Percentiles rank a stretch among this genome's conserved stretches.
These are phyloP conservation scores for Lolium rigidum DNA, from an alignment of 176 grass and related monocot species.

Conservation along the genomic window DNA sequence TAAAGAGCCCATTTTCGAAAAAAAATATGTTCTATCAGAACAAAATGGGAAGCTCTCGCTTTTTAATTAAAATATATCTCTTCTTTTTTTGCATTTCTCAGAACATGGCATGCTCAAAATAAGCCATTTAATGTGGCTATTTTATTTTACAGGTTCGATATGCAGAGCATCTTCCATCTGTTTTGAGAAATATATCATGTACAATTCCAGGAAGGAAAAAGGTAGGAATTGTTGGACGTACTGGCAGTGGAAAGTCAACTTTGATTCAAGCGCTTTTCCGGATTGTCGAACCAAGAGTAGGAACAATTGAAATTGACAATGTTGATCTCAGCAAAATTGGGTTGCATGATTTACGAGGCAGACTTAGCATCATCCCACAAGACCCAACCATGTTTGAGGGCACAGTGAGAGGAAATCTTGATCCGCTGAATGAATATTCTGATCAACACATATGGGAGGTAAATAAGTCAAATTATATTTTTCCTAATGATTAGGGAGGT, in stretches of 20 bases:
- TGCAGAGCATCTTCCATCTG: constrained; percentile 92
- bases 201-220: constrained; percentile 89
- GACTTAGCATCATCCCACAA: constrained; percentile 94
- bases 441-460: constrained; percentile 91
- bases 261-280: constrained; percentile 90
- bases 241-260: constrained; percentile 93
- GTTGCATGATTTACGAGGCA: constrained; percentile 83
- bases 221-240: constrained; percentile 89
- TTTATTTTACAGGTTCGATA: constrained; percentile 82
- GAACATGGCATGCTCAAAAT: background rate
- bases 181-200: constrained; percentile 88
- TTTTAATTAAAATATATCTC: background rate
- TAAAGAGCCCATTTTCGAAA: too few relatives aligned
- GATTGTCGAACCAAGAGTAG: constrained; percentile 79
- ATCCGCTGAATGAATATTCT: constrained; percentile 80
- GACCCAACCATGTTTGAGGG: constrained; percentile 95
- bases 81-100: background rate
- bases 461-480: constrained; percentile 45
- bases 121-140: constrained; percentile 34
- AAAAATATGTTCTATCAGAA: too few relatives aligned
- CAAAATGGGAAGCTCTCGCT: background rate
- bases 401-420: constrained; percentile 86
- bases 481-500: constrained; percentile 9
- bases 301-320: constrained; percentile 82
- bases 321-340: constrained; percentile 91